Evolutionary conservation across 2,329 filamentous ascomycete genomes (phyloP).

Genomic region (Septoria linicola): DNA sequence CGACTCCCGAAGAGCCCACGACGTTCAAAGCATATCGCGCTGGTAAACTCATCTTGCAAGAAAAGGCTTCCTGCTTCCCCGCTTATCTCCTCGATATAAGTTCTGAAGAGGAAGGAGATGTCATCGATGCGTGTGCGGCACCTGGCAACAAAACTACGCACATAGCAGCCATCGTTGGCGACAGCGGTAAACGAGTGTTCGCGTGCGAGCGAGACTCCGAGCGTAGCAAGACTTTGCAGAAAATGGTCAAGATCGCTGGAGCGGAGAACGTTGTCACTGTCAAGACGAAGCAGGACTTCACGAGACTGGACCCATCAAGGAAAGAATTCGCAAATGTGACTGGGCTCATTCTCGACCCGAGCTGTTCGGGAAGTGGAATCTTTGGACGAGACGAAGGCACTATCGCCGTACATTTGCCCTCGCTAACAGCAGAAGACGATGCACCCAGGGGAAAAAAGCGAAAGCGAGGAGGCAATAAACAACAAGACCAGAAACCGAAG

Average conservation of each 20-base stretch:
- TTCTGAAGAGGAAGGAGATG: slow-evolving; percentile 54
- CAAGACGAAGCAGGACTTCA: slow-evolving; percentile 74
- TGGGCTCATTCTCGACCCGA: slow-evolving; percentile 83
- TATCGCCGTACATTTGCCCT: slow-evolving; percentile 62
- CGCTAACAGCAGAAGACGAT: slow-evolving; percentile 23
- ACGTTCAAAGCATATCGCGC: slow-evolving; percentile 70
- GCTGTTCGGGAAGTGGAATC: slow-evolving; percentile 94
- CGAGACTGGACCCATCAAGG: slow-evolving; percentile 67
- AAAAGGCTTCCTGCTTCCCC: slow-evolving; percentile 96
- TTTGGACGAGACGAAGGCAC: slow-evolving; percentile 78
- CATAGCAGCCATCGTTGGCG: slow-evolving; percentile 14
- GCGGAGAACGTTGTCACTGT: slow-evolving; percentile 66
- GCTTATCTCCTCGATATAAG: slow-evolving; percentile 77
- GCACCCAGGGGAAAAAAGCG: slow-evolving; percentile 33
- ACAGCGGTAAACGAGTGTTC: slow-evolving; percentile 52
- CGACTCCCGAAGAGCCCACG: slow-evolving; percentile 66
- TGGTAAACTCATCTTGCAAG: slow-evolving; percentile 84
- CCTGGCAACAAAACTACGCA: slow-evolving; percentile 96
- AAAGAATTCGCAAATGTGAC: slow-evolving; percentile 67
- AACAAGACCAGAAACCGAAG: slow-evolving; percentile 8
- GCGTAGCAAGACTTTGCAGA: slow-evolving; percentile 72
- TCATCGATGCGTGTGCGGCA: slow-evolving; percentile 91
- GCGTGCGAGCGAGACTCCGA: slow-evolving; percentile 75
- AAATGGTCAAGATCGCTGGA: slow-evolving; percentile 80
- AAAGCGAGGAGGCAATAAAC: slow-evolving; percentile 28